Base-by-base conservation (phyloP, 805 yeast species). In the Cephaloascus albidus region DNA sequence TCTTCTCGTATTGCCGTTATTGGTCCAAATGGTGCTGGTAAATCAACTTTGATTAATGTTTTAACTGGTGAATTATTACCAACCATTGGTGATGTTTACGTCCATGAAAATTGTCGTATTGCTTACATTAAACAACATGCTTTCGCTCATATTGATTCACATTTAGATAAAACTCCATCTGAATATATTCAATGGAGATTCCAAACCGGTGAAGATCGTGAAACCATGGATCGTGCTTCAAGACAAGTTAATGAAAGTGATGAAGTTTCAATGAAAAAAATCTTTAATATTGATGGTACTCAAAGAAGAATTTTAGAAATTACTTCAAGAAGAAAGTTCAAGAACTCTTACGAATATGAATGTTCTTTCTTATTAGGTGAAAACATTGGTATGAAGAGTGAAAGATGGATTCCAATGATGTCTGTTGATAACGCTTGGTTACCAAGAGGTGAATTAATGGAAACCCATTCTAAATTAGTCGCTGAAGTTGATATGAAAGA, bases 131-230 rank as follows among this genome's bases (percentile, higher is more conserved):
- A 93, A 78, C 99, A 93, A 78, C 98, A 94, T 72, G 98, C 98
- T 70, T 93, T 93, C 66, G 97, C 97, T 52, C 98, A 93, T 73
- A 90, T 93, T 63, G 99, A 94, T 73, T 80, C 85, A 66, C 98
- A 93, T 69, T 80, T 90, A 70, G 99, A 93, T 81, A 86, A 85
- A 81, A 93, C 99, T 63, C 98, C 98, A 65, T 88, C 97, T 61
- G 98, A 93, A 79, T 93, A 93, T 78, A 93, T 93, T 60, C 98
- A 93, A 78, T 93, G 98, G 98, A 93, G 98, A 84, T 93, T 90
- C 97, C 98, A 93, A 79, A 93, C 98, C 66, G 98, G 98, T 89
- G 98, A 93, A 79, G 98, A 93, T 74, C 88, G 98, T 78, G 98
- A 93, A 80, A 93, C 98, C 74, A 93, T 93, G 98, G 98, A 93